Evolutionary conservation across 2,329 filamentous ascomycete species (phyloP).

Genomic region (Malbranchea zuffiana): DNA sequence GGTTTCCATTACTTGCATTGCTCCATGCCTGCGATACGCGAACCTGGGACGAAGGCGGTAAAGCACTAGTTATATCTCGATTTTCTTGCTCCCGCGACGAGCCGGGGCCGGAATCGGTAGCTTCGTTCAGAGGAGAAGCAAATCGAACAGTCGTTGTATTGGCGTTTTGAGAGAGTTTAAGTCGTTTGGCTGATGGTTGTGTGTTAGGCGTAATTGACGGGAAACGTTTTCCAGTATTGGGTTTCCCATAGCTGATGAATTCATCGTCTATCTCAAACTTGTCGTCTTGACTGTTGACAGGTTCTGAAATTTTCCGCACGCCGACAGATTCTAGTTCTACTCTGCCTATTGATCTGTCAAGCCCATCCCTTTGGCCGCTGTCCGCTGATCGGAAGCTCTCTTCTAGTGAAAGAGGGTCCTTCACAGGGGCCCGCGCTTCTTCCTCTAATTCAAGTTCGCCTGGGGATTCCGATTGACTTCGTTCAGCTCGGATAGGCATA

Average conservation of each 20-base stretch:
- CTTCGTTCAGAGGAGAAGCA: no score
- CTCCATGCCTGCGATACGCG: slow-evolving; percentile 22
- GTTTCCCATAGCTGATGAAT: slow-evolving; percentile 21
- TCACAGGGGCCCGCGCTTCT: no score
- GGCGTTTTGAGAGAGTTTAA: slow-evolving; percentile 3
- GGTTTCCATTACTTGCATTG: slow-evolving; percentile 23
- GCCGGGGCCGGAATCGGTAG: neutral
- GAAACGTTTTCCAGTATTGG: slow-evolving; percentile 17
- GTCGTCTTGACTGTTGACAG: slow-evolving; percentile 21
- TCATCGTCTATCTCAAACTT: slow-evolving; percentile 26
- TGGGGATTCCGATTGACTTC: no score
- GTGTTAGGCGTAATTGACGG: neutral
- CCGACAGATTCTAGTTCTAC: slow-evolving; percentile 22
- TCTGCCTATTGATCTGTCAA: no score
- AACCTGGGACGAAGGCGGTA: slow-evolving; percentile 16
- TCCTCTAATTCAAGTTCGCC: no score
- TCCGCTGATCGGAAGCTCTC: no score
- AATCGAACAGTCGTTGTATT: no score
- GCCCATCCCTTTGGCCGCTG: no score
- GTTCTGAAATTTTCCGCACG: slow-evolving; percentile 19
- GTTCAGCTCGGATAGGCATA: no score
- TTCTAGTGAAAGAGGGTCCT: no score
- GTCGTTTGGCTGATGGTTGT: slow-evolving; percentile 8
- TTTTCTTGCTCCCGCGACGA: no score
- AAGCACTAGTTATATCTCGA: slow-evolving; percentile 6